These are phyloP conservation scores for Carnegiea gigantea DNA, from an alignment of 179 eudicot species.

Conservation along the genomic window DNA sequence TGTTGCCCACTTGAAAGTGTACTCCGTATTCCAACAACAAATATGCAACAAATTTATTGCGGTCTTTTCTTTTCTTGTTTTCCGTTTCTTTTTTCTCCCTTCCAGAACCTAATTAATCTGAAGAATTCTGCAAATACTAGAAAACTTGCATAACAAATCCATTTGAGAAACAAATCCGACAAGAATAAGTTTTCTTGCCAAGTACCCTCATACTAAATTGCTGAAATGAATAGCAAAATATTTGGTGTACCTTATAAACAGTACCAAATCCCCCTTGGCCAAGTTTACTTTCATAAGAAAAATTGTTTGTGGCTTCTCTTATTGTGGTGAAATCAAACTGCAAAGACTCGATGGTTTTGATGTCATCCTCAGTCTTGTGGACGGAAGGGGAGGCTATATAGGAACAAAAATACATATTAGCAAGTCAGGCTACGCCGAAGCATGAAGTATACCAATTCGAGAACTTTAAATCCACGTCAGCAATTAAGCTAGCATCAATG, in stretches of 20 bases:
- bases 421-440: background rate
- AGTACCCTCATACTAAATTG: background rate
- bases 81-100: too few species aligned
- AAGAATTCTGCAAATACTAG: too few species aligned
- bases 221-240: background rate
- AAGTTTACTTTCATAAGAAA: conserved; percentile 31
- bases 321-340: conserved; percentile 27
- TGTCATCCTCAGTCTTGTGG: conserved; percentile 12
- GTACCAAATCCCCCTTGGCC: conserved; percentile 40
- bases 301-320: conserved; percentile 28
- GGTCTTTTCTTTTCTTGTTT: too few species aligned
- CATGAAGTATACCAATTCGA: background rate
- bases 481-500: too few species aligned
- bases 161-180: too few species aligned
- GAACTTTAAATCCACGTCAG: background rate
- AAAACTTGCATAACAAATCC: too few species aligned
- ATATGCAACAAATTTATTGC: background rate
- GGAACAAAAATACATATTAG: background rate
- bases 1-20: background rate
- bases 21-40: background rate
- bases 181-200: background rate
- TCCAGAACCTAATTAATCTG: too few species aligned
- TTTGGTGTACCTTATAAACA: conserved; percentile 30
- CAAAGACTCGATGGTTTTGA: conserved; percentile 22
- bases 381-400: background rate